A percentile compares a stretch with the other conserved stretches of the same genome.
phyloP scores from a whole-genome alignment of 2,329 filamentous ascomycete genomes.

The Diaporthe vaccinii region DNA sequence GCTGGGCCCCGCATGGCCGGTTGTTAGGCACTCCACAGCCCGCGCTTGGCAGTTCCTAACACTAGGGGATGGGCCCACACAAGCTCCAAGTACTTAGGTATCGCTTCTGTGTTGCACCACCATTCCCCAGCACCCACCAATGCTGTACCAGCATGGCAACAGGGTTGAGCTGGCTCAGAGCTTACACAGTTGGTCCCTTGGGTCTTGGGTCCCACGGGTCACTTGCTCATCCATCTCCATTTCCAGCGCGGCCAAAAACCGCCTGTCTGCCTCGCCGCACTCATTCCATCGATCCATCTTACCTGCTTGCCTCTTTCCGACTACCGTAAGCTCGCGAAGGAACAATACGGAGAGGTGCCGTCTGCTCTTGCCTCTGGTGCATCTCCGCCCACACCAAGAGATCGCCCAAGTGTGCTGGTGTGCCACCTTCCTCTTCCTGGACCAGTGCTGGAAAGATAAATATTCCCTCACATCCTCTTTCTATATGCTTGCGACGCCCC shows the following conservation, averaged over 20 bases:
- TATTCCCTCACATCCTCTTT: slow-evolving; percentile 6
- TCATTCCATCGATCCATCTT: slow-evolving; percentile 27
- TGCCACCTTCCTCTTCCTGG: slow-evolving; percentile 22
- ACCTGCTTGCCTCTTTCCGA: too few relatives aligned
- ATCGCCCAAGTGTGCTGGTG: slow-evolving; percentile 6
- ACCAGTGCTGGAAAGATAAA: slow-evolving; percentile 28
- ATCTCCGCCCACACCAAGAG: slow-evolving; percentile 5
- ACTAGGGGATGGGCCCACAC: slow-evolving; percentile 12
- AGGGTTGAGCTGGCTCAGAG: slow-evolving; percentile 22
- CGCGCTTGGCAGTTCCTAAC: slow-evolving; percentile 26
- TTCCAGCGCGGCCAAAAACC: neutral
- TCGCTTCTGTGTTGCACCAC: neutral
- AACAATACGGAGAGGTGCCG: neutral
- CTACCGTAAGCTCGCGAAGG: slow-evolving; percentile 9
- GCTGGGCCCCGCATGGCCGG: slow-evolving; percentile 15
- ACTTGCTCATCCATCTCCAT: slow-evolving; percentile 25
- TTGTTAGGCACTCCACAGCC: slow-evolving; percentile 25
- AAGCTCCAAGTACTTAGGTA: slow-evolving; percentile 1
- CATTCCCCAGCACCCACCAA: neutral
- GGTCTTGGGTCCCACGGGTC: neutral
- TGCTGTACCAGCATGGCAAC: neutral
- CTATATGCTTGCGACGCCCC: neutral
- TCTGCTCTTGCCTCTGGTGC: neutral
- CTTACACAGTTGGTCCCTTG: slow-evolving; percentile 13
- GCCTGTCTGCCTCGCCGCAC: slow-evolving; percentile 22